phyloP scores from a whole-genome alignment of 345 rosid species.

The Gossypium herbaceum region DNA sequence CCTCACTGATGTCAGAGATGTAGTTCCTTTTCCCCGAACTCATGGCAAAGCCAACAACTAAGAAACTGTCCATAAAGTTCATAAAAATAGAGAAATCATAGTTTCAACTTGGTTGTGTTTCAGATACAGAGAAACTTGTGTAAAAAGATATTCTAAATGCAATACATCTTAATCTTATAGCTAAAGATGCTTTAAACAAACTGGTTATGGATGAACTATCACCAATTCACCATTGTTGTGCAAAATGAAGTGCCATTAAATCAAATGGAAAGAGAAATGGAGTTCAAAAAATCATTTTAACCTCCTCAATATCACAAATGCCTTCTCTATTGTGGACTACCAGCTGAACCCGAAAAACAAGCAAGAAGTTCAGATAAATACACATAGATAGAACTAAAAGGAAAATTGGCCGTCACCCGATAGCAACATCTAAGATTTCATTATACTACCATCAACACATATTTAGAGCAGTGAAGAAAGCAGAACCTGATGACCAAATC shows the following conservation, averaged over 20 bases:
- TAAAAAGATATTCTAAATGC: background rate
- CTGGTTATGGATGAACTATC: too few relatives aligned
- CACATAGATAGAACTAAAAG: background rate
- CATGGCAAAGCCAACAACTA: constrained; percentile 1
- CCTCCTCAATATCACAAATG: too few relatives aligned
- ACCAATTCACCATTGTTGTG: too few relatives aligned
- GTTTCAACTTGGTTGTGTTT: background rate
- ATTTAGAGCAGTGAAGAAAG: background rate
- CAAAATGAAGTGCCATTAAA: too few relatives aligned
- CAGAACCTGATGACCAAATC: background rate
- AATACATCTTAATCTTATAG: background rate
- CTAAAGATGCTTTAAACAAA: too few relatives aligned
- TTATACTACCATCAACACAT: background rate
- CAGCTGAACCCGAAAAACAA: background rate
- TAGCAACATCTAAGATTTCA: background rate
- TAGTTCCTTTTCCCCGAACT: background rate
- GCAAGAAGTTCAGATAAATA: background rate
- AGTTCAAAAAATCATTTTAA: too few relatives aligned
- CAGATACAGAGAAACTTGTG: background rate
- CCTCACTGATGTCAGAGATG: constrained; percentile 65
- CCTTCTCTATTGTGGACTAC: background rate
- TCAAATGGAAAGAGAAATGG: too few relatives aligned
- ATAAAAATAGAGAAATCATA: background rate
- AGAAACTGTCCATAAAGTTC: background rate
- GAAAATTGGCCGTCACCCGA: background rate